A percentile compares a stretch with the other conserved stretches of the same genome.
Conservation (phyloP, 306 rosid species). For the Prunus davidiana region DNA sequence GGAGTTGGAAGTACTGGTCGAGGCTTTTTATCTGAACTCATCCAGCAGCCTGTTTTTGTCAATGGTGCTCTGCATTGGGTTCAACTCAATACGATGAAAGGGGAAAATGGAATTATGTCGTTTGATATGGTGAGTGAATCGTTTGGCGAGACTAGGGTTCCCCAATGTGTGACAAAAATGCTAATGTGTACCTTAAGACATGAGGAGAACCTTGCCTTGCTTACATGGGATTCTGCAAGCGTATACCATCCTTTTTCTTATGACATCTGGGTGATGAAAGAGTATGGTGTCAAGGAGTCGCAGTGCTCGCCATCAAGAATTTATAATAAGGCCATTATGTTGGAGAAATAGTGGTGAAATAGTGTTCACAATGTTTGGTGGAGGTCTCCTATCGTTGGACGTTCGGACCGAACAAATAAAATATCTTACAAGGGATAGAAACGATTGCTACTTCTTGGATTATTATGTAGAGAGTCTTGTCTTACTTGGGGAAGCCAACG, state of each 20-base stretch:
- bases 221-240: neutral
- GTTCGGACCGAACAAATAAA: neutral
- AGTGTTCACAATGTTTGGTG: neutral
- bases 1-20: too few relatives aligned
- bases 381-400: neutral
- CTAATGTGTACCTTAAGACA: neutral
- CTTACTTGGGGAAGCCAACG: neutral
- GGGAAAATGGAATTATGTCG: neutral
- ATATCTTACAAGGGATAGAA: neutral
- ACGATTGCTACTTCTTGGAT: neutral
- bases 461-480: neutral
- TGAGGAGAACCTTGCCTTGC: too few relatives aligned
- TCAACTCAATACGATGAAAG: too few relatives aligned
- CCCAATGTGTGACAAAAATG: neutral
- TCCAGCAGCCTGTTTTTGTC: neutral
- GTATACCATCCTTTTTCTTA: too few relatives aligned
- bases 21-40: too few relatives aligned
- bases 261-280: neutral
- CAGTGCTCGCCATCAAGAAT: neutral
- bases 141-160: neutral
- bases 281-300: neutral
- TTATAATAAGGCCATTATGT: neutral
- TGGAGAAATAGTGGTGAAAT: neutral
- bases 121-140: neutral
- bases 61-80: slow-evolving; percentile 3